Base-by-base conservation (phyloP, 2,329 filamentous ascomycete species). In the Knufia petricola region DNA sequence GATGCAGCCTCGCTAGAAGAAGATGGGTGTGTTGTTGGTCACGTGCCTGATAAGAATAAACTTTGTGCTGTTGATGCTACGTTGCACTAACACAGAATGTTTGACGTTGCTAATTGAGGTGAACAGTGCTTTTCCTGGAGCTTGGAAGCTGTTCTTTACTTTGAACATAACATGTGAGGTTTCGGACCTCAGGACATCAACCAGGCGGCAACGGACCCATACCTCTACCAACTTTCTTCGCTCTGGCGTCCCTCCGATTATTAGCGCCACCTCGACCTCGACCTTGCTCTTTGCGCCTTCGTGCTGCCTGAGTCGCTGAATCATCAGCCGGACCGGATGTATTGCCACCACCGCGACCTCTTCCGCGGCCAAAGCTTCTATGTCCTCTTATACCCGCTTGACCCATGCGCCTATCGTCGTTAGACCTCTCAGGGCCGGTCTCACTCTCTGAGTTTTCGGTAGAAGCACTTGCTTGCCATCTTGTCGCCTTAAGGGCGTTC, bases 191-290 rank as follows among this genome's bases (percentile, higher is more conserved):
- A 6, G 12, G 26, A 36, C 32, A n/a, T 36, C 13, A 36, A 17
- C 7, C 7, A 44, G 30, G 23, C 8, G 44, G 44, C 44, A 47
- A 17, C 12, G 44, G 32, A 2, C 44, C 52, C 55, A 59, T 58
- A 10, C 58, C 58, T 51, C 56, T 49, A 24, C 52, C 58, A 47
- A 59, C 54, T 49, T 59, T 59, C 20, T 52, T 53, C 8, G 58
- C 56, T 46, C 58, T 45, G 15, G 55, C 58, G 47, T 59, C 56
- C 12, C 58, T 52, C n/a, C 56, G 51, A 32, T 48, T 52, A 50
- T 54, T 55, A 9, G 52, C 52, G 41, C 57, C 55, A 13, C 57
- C 57, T 37, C 57, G 28, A 10, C 57, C 56, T 36, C 51, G 48
- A 31, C 56, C 52, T 46, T 59, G 55, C 42, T 59, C 56, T 31